Evolutionary conservation across 306 rosid genomes (phyloP), one percentile per base, ranked within the genome.

Genomic region (Leucaena leucocephala): DNA sequence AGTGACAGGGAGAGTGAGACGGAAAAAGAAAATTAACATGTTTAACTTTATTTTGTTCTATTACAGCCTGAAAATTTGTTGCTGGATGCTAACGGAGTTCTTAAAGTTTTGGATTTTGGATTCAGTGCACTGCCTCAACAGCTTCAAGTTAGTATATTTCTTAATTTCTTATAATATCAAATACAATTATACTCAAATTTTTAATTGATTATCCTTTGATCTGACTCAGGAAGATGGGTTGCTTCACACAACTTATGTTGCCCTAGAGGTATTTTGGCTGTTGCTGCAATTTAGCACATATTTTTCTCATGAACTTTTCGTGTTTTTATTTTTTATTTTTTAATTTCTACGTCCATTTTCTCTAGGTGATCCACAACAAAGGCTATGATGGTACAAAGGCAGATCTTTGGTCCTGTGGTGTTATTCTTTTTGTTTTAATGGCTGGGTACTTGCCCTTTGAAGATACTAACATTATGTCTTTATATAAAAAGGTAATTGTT

Each of bases 371-470:
- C 69, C 77, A 86, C 68, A 82, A 85, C 76, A 87, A 84, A 49
- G 96, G 92, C 73, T 93, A 93, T 83, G 93, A 88, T 64, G 91
- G 94, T 69, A 88, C 89, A 27, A 86, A 86, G 86, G 91, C 97
- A 5, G 97, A 90, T 86, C 77, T 92, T 35, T 92, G 97, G 96
- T 90, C 92, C 39, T 93, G 94, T 71, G 96, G 96, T 64, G 92
- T 93, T 67, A 91, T 93, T 82, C 92, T 90, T 50, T 93, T 72
- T 78, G 91, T 85, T 77, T 72, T 93, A 68, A 85, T 90, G 96
- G 90, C 96, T 76, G 96, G 96, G 13, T 88, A 82, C 83, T 80
- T 89, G 86, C 97, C 97, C 67, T 93, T 93, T 38, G 96, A 90
- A 75, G 92, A 89, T 7, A 65, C 81, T 42, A 86, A 84, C 79